A percentile compares a stretch with the other conserved stretches of the same genome.
These are phyloP conservation scores for Dipteronia sinensis DNA, from an alignment of 345 rosid genomes.

Conservation along the genomic window DNA sequence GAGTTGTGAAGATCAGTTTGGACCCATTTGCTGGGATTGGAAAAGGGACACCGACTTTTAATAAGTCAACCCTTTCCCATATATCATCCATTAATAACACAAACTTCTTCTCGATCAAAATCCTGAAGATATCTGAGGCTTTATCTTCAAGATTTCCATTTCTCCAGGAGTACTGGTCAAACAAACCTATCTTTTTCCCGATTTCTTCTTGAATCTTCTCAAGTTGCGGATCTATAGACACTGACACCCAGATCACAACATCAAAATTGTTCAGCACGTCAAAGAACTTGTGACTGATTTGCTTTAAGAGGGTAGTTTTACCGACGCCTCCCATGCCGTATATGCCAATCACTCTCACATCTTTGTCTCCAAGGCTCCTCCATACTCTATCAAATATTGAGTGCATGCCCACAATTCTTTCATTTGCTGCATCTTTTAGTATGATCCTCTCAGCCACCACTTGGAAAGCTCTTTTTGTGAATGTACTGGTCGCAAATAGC, in stretches of 20 bases:
- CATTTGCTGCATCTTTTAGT: too few species aligned
- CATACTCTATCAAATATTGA: too few species aligned
- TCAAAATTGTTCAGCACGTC: background rate
- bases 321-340: background rate
- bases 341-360: background rate
- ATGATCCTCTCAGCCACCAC: too few species aligned
- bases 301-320: background rate
- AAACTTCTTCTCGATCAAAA: slow-evolving; percentile 12
- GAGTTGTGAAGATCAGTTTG: slow-evolving; percentile 31
- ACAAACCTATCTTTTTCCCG: background rate
- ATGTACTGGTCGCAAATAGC: background rate
- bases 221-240: background rate
- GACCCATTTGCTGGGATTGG: background rate
- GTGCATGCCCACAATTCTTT: too few species aligned
- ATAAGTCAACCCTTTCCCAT: too few species aligned
- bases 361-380: too few species aligned
- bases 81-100: slow-evolving; percentile 17
- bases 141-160: background rate
- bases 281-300: background rate
- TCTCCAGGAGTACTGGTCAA: background rate
- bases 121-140: background rate
- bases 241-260: background rate
- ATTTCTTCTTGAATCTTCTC: background rate
- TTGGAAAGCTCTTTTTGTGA: background rate
- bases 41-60: slow-evolving; percentile 25